These are phyloP conservation scores for Phytophthora hibernalis DNA, from an alignment of 352 stramenopile species.

Conservation along the genomic window DNA sequence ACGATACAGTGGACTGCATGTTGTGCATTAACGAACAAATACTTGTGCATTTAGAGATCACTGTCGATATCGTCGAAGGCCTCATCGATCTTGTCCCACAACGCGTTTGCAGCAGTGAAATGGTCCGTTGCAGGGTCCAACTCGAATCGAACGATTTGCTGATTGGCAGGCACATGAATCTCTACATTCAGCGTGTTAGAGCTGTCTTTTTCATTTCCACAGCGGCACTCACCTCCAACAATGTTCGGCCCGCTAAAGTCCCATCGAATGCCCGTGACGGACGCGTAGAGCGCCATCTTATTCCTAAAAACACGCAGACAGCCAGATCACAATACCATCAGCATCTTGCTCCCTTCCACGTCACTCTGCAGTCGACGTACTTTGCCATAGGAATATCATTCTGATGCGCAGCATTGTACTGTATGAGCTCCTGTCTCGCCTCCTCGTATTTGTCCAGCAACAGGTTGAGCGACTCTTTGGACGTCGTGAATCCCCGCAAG, in stretches of 20 bases:
- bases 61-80: slow-evolving; percentile 67
- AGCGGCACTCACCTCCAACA: slow-evolving; percentile 42
- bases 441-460: slow-evolving; percentile 77
- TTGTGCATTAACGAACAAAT: slow-evolving; percentile 3
- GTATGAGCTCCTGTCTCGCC: slow-evolving; percentile 60
- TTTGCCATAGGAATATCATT: slow-evolving; percentile 78
- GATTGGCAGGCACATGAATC: slow-evolving; percentile 67
- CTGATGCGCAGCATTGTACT: slow-evolving; percentile 69
- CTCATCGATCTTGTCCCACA: slow-evolving; percentile 78
- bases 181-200: no score
- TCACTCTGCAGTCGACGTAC: slow-evolving; percentile 31
- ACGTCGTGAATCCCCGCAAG: slow-evolving; percentile 42
- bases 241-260: slow-evolving; percentile 64
- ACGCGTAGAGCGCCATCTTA: slow-evolving; percentile 80
- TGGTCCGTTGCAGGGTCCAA: slow-evolving; percentile 56
- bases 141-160: slow-evolving; percentile 66
- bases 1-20: not conserved
- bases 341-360: not conserved
- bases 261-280: slow-evolving; percentile 83
- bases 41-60: slow-evolving; percentile 40
- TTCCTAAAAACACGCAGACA: slow-evolving; percentile 45
- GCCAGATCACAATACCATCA: not conserved
- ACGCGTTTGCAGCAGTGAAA: slow-evolving; percentile 64
- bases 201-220: not conserved
- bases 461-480: slow-evolving; percentile 64